These are phyloP conservation scores for Pseudotsuga menziesii DNA, from an alignment of 75 land plant genomes.

Conservation along the genomic window DNA sequence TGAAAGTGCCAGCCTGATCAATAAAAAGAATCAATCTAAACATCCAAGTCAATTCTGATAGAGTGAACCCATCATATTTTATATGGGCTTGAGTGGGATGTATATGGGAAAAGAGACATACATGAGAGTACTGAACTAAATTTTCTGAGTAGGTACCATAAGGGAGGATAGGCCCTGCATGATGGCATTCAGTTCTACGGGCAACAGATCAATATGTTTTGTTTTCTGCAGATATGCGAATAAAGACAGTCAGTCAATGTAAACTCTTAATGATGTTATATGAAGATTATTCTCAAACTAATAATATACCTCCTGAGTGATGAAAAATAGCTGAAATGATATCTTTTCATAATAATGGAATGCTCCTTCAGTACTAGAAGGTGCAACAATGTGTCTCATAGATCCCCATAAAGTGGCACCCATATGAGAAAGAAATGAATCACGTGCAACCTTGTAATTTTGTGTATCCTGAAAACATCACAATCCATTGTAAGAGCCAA, in stretches of 20 bases:
- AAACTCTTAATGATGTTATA: neutral
- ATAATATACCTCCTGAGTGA: conserved; percentile 86
- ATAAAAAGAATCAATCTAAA: neutral
- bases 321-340: conserved; percentile 78
- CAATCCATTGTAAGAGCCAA: neutral
- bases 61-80: neutral
- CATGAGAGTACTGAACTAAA: conserved; percentile 62
- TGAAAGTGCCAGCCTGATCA: conserved; percentile 68
- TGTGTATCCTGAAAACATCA: conserved; percentile 43
- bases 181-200: conserved; percentile 59
- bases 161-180: conserved; percentile 69
- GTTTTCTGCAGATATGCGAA: conserved; percentile 51
- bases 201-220: conserved; percentile 52
- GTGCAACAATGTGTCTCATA: conserved; percentile 89
- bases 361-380: conserved; percentile 89
- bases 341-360: conserved; percentile 91
- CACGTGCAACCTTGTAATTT: conserved; percentile 89
- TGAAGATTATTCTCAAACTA: neutral
- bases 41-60: neutral
- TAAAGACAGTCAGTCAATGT: neutral
- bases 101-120: conserved; percentile 29
- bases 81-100: neutral
- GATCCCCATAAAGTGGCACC: conserved; percentile 80
- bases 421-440: conserved; percentile 90
- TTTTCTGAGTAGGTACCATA: conserved; percentile 68